These are phyloP conservation scores for Solanum paucissectum DNA, from an alignment of 257 asterid genomes.

Conservation along the genomic window DNA sequence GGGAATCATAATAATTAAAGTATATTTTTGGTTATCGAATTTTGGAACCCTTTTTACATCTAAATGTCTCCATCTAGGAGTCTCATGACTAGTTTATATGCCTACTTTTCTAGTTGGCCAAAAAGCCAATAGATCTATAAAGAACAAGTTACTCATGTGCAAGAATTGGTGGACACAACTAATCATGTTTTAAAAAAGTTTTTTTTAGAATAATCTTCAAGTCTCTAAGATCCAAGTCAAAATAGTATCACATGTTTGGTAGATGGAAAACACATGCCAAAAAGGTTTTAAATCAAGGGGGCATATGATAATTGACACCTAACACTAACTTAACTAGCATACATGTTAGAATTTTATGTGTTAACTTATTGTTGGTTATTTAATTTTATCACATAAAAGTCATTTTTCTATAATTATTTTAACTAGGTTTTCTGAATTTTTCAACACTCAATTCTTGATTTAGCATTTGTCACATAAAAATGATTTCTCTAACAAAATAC, in stretches of 20 bases:
- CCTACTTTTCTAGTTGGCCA: conserved; percentile 28
- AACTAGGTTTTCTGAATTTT: neutral
- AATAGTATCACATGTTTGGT: conserved; percentile 45
- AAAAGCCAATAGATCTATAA: neutral
- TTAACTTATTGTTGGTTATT: neutral
- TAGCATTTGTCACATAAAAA: neutral
- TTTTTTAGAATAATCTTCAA: neutral
- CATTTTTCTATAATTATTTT: neutral
- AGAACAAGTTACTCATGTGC: conserved; percentile 29
- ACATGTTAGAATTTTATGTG: neutral
- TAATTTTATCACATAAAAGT: neutral
- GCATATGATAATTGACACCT: neutral
- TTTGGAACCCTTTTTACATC: conserved; percentile 7
- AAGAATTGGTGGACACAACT: conserved; percentile 25
- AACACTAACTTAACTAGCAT: neutral
- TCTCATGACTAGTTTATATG: conserved; percentile 24
- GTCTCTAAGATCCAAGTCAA: neutral
- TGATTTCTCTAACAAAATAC: neutral
- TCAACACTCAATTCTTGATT: neutral
- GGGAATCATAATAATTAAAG: neutral
- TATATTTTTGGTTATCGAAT: neutral
- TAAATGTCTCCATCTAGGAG: conserved; percentile 54
- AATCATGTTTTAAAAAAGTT: conserved; percentile 17
- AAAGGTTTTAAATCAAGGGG: neutral
- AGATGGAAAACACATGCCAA: conserved; percentile 11